Percentiles rank a stretch among this genome's conserved stretches.
Evolutionary conservation across 2,329 filamentous ascomycete species (phyloP).

Genomic region (Diaporthe caulivora): DNA sequence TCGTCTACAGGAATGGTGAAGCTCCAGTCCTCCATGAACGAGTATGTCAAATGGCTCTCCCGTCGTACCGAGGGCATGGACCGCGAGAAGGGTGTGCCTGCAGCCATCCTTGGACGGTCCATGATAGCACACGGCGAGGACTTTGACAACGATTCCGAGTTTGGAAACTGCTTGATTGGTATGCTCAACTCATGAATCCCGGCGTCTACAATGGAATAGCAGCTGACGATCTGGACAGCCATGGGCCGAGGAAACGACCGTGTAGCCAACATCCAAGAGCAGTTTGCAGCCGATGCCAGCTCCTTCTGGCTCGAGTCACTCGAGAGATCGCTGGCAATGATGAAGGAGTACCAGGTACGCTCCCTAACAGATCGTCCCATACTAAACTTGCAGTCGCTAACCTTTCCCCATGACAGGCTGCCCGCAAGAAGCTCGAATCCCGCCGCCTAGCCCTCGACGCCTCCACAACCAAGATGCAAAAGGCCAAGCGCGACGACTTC

Average conservation of each 20-base stretch:
- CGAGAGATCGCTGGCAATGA: slow-evolving; percentile 89
- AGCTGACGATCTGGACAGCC: slow-evolving; percentile 55
- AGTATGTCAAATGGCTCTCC: slow-evolving; percentile 89
- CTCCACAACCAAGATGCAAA: slow-evolving; percentile 89
- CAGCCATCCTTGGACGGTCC: slow-evolving; percentile 82
- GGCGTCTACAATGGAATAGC: background rate
- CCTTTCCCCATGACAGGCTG: slow-evolving; percentile 60
- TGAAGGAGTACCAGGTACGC: slow-evolving; percentile 96
- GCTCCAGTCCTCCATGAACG: slow-evolving; percentile 86
- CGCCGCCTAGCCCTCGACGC: slow-evolving; percentile 92
- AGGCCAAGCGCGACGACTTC: slow-evolving; percentile 94
- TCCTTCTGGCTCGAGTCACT: slow-evolving; percentile 91
- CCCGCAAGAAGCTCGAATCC: slow-evolving; percentile 94
- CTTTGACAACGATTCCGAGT: slow-evolving; percentile 91
- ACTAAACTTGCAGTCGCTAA: slow-evolving; percentile 27
- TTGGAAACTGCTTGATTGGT: slow-evolving; percentile 86
- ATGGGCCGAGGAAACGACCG: slow-evolving; percentile 91
- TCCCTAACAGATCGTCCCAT: background rate
- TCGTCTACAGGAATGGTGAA: slow-evolving; percentile 84
- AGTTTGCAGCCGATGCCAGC: slow-evolving; percentile 82
- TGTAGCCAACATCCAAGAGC: slow-evolving; percentile 86
- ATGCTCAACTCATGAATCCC: slow-evolving; percentile 48
- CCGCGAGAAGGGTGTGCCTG: slow-evolving; percentile 86
- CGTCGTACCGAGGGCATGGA: slow-evolving; percentile 84
- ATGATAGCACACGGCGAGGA: slow-evolving; percentile 94